Conservation (phyloP, 345 rosid species). For the Heritiera littoralis region DNA sequence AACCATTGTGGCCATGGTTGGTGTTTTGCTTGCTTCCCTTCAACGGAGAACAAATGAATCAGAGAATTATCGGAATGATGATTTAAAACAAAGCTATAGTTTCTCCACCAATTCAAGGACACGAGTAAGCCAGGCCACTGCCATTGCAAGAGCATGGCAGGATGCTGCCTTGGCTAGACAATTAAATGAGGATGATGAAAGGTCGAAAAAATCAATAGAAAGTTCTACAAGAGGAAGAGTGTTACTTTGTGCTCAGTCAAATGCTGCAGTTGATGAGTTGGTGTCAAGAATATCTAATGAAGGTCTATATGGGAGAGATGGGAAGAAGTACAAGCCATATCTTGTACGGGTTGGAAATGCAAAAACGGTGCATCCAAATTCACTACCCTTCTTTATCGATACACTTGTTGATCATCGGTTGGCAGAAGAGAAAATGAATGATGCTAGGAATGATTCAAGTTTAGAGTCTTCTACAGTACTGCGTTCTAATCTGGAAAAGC, state of each 20-base stretch:
- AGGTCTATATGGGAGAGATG: slow-evolving; percentile 87
- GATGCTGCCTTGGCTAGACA: slow-evolving; percentile 95
- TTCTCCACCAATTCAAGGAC: slow-evolving; percentile 41
- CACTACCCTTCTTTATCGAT: slow-evolving; percentile 82
- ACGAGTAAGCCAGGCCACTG: slow-evolving; percentile 65
- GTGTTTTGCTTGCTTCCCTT: slow-evolving; percentile 73
- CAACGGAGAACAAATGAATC: slow-evolving; percentile 37
- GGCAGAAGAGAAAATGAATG: slow-evolving; percentile 62
- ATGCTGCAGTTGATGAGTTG: slow-evolving; percentile 98
- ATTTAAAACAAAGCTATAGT: slow-evolving; percentile 43
- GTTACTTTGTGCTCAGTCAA: slow-evolving; percentile 93
- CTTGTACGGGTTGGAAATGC: slow-evolving; percentile 97
- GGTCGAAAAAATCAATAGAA: slow-evolving; percentile 44
- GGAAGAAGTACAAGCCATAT: slow-evolving; percentile 85
- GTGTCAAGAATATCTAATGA: slow-evolving; percentile 76
- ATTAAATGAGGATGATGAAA: slow-evolving; percentile 55
- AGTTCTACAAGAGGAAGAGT: slow-evolving; percentile 69
- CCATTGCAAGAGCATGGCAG: slow-evolving; percentile 90
- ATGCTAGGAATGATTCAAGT: slow-evolving; percentile 44
- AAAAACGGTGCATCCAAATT: slow-evolving; percentile 82
- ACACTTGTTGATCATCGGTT: slow-evolving; percentile 89
- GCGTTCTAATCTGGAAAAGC: slow-evolving; percentile 76
- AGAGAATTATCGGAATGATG: slow-evolving; percentile 31
- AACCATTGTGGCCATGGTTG: slow-evolving; percentile 88
- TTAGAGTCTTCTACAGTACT: slow-evolving; percentile 52